phyloP scores from a whole-genome alignment of 345 rosid genomes.

The Gossypium raimondii region DNA sequence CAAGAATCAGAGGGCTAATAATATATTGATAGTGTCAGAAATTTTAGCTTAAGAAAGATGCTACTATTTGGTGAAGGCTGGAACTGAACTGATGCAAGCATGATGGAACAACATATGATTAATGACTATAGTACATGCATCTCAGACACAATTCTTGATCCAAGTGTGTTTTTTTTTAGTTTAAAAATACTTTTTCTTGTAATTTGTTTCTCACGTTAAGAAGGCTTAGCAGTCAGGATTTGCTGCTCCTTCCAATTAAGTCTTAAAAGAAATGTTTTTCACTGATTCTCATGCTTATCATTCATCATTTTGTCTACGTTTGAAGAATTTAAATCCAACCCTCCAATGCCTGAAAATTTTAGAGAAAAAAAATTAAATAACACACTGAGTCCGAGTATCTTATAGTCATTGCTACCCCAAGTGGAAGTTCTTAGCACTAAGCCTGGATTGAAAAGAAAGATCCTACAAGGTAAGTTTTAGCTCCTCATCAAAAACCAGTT shows the following conservation, averaged over 20 bases:
- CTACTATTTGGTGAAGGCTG: not conserved
- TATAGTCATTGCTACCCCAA: not conserved
- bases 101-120: not conserved
- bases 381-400: not conserved
- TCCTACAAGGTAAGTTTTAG: not conserved
- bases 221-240: no score
- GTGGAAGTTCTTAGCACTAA: not conserved
- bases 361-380: not conserved
- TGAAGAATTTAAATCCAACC: not conserved
- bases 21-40: not conserved
- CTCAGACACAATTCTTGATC: constrained; percentile 1
- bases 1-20: not conserved
- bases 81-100: not conserved
- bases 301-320: not conserved
- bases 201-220: not conserved
- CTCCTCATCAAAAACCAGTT: not conserved
- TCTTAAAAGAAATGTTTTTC: not conserved
- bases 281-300: constrained; percentile 7
- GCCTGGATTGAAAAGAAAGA: not conserved
- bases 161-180: not conserved
- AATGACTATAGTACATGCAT: not conserved
- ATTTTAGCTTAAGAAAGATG: not conserved
- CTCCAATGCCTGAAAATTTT: not conserved
- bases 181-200: not conserved
- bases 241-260: no score